Conservation (phyloP, 345 rosid genomes). For the Trapa incisa region DNA sequence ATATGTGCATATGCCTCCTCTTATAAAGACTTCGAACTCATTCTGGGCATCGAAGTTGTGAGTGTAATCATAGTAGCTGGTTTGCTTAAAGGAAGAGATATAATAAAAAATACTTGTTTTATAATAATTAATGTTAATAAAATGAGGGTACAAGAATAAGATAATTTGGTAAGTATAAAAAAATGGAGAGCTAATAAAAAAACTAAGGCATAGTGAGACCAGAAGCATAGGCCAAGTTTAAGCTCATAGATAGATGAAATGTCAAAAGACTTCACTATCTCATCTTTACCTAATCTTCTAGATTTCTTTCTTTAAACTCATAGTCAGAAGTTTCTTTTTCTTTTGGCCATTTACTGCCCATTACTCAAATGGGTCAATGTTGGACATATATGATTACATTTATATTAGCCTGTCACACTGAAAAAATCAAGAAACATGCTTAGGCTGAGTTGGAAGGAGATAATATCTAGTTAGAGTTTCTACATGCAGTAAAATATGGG, state of each 20-base stretch:
- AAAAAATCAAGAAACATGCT: background rate
- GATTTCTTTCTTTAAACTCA: background rate
- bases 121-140: too few relatives aligned
- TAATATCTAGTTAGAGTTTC: too few relatives aligned
- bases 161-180: background rate
- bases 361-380: background rate
- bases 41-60: too few relatives aligned
- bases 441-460: too few relatives aligned
- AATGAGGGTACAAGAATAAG: too few relatives aligned
- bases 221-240: background rate
- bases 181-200: background rate
- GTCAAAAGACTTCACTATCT: background rate
- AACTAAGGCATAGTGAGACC: background rate
- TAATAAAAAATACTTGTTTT: too few relatives aligned
- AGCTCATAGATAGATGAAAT: background rate
- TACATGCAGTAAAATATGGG: too few relatives aligned
- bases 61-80: background rate
- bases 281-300: background rate
- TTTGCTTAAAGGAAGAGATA: background rate
- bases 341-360: background rate
- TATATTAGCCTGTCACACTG: background rate
- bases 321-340: background rate
- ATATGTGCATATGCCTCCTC: background rate
- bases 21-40: background rate
- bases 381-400: background rate